A percentile compares a stretch with the other conserved stretches of the same genome.
Conservation (phyloP, 2,329 filamentous ascomycete species). For the Cercospora citrullina region DNA sequence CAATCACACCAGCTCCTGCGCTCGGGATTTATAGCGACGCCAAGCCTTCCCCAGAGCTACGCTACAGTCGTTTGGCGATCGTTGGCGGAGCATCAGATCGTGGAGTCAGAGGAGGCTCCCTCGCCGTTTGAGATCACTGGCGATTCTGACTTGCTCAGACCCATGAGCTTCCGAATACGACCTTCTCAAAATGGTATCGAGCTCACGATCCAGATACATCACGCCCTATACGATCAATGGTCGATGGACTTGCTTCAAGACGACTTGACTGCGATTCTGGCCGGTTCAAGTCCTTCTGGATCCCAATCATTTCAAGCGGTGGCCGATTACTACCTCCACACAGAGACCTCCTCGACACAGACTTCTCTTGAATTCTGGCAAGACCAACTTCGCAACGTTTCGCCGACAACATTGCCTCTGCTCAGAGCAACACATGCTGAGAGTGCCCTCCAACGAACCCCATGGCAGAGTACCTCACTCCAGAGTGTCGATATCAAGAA, state of each 20-base stretch:
- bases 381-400: slow-evolving; percentile 60
- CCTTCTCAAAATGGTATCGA: slow-evolving; percentile 30
- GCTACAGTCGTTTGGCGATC: slow-evolving; percentile 64
- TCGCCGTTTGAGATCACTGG: slow-evolving; percentile 22
- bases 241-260: slow-evolving; percentile 70
- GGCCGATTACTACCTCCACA: slow-evolving; percentile 49
- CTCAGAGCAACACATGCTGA: slow-evolving; percentile 48
- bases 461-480: slow-evolving; percentile 25
- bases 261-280: slow-evolving; percentile 62
- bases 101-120: slow-evolving; percentile 23
- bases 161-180: slow-evolving; percentile 62
- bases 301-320: slow-evolving; percentile 64
- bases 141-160: slow-evolving; percentile 53
- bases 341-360: background rate
- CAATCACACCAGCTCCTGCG: slow-evolving; percentile 66
- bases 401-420: slow-evolving; percentile 59
- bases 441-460: slow-evolving; percentile 24
- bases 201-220: slow-evolving; percentile 65
- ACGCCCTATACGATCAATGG: slow-evolving; percentile 93
- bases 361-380: slow-evolving; percentile 65
- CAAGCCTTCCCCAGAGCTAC: slow-evolving; percentile 50
- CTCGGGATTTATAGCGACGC: slow-evolving; percentile 66
- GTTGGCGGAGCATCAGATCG: slow-evolving; percentile 41
- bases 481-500: slow-evolving; percentile 16
- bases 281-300: slow-evolving; percentile 29